phyloP scores from a whole-genome alignment of 2,329 filamentous ascomycete species.

The Fusarium nygamai region DNA sequence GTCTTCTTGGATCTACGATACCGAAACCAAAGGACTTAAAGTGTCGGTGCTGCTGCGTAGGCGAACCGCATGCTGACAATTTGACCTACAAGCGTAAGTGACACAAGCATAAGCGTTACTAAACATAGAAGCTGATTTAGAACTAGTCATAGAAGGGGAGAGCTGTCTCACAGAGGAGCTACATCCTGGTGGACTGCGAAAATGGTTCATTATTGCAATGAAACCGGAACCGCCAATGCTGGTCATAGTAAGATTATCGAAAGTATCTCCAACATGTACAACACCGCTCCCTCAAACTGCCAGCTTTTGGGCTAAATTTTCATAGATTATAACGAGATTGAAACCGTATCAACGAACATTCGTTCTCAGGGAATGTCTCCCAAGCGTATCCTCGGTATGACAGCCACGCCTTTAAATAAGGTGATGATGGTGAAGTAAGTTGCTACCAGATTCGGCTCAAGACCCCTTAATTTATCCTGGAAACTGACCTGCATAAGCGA shows the following conservation, averaged over 20 bases:
- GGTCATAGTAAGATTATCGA: not conserved
- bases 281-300: fast-evolving
- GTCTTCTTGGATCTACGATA: fast-evolving
- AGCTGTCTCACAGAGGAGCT: not conserved
- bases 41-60: not conserved
- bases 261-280: not conserved
- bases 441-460: fast-evolving
- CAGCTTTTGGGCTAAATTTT: fast-evolving
- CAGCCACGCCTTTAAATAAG: too few species aligned
- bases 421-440: too few species aligned
- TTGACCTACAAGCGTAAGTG: not conserved
- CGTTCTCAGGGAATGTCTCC: fast-evolving
- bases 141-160: fast-evolving
- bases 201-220: not conserved
- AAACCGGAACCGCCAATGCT: fast-evolving
- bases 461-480: fast-evolving
- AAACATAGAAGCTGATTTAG: fast-evolving
- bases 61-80: fast-evolving
- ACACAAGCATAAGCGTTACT: fast-evolving
- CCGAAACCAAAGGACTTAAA: fast-evolving
- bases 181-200: fast-evolving
- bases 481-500: not conserved
- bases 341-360: fast-evolving
- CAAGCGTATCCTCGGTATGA: fast-evolving
- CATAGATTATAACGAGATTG: not conserved